Conservation (phyloP, 2,329 filamentous ascomycete genomes). For the Fusarium sp. region DNA sequence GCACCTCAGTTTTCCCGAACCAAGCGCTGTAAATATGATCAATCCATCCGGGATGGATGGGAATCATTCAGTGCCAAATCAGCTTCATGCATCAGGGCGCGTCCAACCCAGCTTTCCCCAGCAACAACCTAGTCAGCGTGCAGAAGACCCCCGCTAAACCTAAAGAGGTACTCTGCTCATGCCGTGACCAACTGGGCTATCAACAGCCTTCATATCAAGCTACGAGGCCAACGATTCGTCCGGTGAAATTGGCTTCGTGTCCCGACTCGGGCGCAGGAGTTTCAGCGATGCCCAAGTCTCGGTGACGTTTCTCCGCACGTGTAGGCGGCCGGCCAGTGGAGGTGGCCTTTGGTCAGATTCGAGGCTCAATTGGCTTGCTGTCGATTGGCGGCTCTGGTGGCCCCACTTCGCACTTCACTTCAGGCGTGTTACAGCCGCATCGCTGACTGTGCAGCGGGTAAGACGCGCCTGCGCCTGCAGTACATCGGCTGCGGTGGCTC, state of each 20-base stretch:
- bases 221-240: background rate
- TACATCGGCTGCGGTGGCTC: conserved; percentile 21
- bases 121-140: conserved; percentile 4
- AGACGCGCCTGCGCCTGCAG: conserved; percentile 34
- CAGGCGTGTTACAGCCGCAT: conserved; percentile 40
- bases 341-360: background rate
- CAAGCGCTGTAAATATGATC: conserved; percentile 20
- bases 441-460: conserved; percentile 18
- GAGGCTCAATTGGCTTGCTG: conserved; percentile 28
- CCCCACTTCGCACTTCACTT: background rate
- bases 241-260: background rate
- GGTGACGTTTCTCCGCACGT: background rate
- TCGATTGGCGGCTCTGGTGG: conserved; percentile 39
- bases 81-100: background rate
- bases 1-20: background rate
- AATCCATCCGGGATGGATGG: background rate
- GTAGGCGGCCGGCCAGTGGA: background rate
- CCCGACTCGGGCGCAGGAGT: background rate
- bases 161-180: conserved; percentile 1
- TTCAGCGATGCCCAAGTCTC: background rate
- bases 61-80: background rate
- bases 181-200: background rate
- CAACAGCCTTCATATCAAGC: background rate
- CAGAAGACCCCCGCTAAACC: background rate
- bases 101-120: background rate